Base-by-base conservation (phyloP, 2,329 filamentous ascomycete genomes). In the Penicillium sp. region DNA sequence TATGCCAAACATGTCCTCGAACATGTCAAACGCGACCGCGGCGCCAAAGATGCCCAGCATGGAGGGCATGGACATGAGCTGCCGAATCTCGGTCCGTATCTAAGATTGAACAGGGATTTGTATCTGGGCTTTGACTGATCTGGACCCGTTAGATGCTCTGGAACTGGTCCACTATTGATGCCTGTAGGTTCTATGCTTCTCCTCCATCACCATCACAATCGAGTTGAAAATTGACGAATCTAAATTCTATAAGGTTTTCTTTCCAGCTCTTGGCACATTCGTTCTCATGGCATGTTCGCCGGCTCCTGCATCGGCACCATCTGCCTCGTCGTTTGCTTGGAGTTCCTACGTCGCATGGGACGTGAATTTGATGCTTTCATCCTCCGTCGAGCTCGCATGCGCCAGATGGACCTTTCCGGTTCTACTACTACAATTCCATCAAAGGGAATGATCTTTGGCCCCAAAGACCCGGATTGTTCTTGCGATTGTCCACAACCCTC, bases 221-320 rank as follows among this genome's bases (percentile, higher is more conserved):
- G 10, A 44, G 14, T 0, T 11, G 33, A 19, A 37, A 33, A 16
- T 35, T 49, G 24, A 54, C 22, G 11, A 27, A 19, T 5, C 9
- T 40, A 16, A 9, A 40, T 18, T 16, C 19, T 31, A 41, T 41
- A 79, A 79, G 77, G 87, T 76, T 94, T 95, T 81, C 83, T 95
- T 69, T 78, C 88, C 24, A 67, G 72, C 7, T 80, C 82, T 22
- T 95, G 91, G 90, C 87, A 87, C 69, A 84, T 94, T 73, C 87
- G 79, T 16, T 88, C 87, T 24, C 77, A 75, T 2, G 87, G 83
- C 73, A 89, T 89, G 83, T 94, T 96, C 71, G 90, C 89, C 50
- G 90, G 88, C 22, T 89, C 87, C 54, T 95, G 91, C 77, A 88
- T 96, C 69, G 90, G 89, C 60, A 87, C 92, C 37, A 80, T 92